Base-by-base conservation (phyloP, 2,329 filamentous ascomycete genomes). In the Thermoascus crustaceus region DNA sequence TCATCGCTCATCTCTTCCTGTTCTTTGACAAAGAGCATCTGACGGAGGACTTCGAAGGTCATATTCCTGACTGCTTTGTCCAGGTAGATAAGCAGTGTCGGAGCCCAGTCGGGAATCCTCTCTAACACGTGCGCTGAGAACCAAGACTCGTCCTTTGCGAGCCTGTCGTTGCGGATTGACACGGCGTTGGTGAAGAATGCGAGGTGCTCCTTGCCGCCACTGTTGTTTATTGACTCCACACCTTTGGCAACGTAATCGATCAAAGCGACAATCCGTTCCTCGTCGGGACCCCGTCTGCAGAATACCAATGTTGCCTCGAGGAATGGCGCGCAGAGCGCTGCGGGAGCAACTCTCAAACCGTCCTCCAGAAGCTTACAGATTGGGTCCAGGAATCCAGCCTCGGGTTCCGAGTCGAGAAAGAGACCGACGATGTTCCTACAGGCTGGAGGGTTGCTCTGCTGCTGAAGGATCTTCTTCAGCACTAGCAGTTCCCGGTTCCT, bases 381-480 rank as follows among this genome's bases (percentile, higher is more conserved):
- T 29, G 66, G 61, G 0, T 55, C 46, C 22, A 58, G 44, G 17
- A 60, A 32, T 27, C 77, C 74, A 55, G 78, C 68, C 5, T 61
- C 47, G 1, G 63, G 55, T 37, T 72, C 69, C 13, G 72, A 54
- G n/a, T 63, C 57, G 26, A 83, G 58, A 22, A 86, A 64, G 3
- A 68, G 63, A 23, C 58, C 58, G 32, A 87, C 53, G 34, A 87
- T 80, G 8, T 59, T 62, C 32, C 72, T 65, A 2, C 73, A 76
- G 2, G 66, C 64, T 2, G 52, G 43, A 0, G 59, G 55, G 35
- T 76, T 78, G 49, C 80, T 73, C 42, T 80, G 71, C 32, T 82
- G 67, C 13, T 66, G 64, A 18, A 87, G 65, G 17, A 87, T 65
- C 52, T 82, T 85, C 50, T 78, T 76, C 16, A 81, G 54, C 34